Percentiles rank a stretch among this genome's conserved stretches.
These are phyloP conservation scores for Cryptococcus sp. DNA, from an alignment of 1,284 basidiomycete genomes.

Conservation along the genomic window DNA sequence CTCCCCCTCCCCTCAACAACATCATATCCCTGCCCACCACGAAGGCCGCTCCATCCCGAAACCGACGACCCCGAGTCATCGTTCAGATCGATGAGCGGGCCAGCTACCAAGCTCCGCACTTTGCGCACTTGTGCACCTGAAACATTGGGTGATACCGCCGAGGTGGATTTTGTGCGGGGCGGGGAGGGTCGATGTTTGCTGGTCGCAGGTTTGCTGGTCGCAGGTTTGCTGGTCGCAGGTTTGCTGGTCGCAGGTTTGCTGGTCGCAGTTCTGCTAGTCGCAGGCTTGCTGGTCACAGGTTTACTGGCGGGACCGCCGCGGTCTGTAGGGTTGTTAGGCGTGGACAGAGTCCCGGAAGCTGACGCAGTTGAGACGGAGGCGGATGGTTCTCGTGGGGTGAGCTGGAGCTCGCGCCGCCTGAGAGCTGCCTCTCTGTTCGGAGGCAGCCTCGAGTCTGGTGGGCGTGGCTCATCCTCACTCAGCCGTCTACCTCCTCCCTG, in stretches of 20 bases:
- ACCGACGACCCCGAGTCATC: conserved; percentile 8
- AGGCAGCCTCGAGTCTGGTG: conserved; percentile 8
- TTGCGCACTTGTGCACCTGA: too few relatives aligned
- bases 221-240: too few relatives aligned
- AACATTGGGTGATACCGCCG: too few relatives aligned
- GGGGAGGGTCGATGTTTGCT: background rate
- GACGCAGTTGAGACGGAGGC: background rate
- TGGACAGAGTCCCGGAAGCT: too few relatives aligned
- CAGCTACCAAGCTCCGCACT: conserved; percentile 6
- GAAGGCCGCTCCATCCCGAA: background rate
- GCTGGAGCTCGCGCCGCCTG: conserved; percentile 24
- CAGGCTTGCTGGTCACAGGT: too few relatives aligned
- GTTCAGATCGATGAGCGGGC: conserved; percentile 31
- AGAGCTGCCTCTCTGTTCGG: conserved; percentile 38
- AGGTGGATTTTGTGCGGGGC: background rate
- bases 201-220: too few relatives aligned
- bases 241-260: too few relatives aligned
- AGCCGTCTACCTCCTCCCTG: too few relatives aligned
- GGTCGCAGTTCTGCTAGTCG: too few relatives aligned
- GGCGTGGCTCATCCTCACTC: too few relatives aligned
- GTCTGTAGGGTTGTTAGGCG: too few relatives aligned
- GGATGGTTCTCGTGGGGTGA: background rate
- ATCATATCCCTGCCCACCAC: background rate
- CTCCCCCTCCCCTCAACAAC: background rate
- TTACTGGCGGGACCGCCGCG: too few relatives aligned